Conservation (phyloP, 129 eudicot species). For the Glebionis coronaria region DNA sequence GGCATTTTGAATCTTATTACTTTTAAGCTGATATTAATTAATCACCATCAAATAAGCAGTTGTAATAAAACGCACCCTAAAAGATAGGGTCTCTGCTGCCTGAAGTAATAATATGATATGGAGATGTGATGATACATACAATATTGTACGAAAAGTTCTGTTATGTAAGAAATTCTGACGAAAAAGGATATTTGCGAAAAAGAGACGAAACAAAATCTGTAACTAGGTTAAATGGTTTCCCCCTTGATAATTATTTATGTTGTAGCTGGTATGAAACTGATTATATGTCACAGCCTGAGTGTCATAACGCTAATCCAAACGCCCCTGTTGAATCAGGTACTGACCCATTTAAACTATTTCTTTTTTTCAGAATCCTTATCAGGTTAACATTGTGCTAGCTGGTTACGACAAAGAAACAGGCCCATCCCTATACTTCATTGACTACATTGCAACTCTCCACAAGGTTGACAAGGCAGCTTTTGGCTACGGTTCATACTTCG, state of each 20-base stretch:
- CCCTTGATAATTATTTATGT: not conserved
- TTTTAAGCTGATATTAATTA: too few relatives aligned
- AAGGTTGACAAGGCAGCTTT: constrained; percentile 90
- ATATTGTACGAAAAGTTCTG: not conserved
- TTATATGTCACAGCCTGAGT: not conserved
- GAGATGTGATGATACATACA: not conserved
- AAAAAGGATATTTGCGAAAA: not conserved
- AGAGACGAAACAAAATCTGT: not conserved
- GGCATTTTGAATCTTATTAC: too few relatives aligned
- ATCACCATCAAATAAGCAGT: too few relatives aligned
- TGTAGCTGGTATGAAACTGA: not conserved
- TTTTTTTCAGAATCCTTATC: constrained; percentile 76
- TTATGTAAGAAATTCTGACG: not conserved
- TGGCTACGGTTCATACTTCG: constrained; percentile 90
- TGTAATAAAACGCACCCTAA: not conserved
- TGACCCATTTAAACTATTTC: not conserved
- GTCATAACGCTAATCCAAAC: not conserved
- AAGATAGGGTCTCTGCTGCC: not conserved
- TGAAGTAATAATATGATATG: too few relatives aligned
- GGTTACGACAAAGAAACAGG: constrained; percentile 88
- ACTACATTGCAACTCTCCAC: constrained; percentile 94
- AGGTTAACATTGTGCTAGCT: constrained; percentile 79
- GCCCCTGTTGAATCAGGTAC: not conserved
- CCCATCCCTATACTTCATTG: constrained; percentile 81
- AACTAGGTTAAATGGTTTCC: not conserved